Percentiles rank a stretch among this genome's conserved stretches.
Evolutionary conservation across 2,329 filamentous ascomycete species (phyloP).

Genomic region (Penicillium sp.): DNA sequence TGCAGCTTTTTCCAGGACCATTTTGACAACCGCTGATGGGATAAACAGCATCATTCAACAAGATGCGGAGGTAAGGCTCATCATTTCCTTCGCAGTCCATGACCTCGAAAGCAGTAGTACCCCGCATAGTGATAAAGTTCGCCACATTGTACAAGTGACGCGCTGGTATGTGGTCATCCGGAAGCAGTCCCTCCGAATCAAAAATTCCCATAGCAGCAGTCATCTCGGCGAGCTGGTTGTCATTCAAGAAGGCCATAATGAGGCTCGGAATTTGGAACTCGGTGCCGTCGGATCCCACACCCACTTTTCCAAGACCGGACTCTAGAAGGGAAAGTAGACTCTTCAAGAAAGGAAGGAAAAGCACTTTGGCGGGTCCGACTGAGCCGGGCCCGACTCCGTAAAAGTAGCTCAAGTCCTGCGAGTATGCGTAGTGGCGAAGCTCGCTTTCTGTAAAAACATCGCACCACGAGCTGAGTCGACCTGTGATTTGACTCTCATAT

Average conservation of each 20-base stretch:
- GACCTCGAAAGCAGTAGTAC: conserved; percentile 65
- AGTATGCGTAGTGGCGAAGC: conserved; percentile 65
- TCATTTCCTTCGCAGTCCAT: conserved; percentile 52
- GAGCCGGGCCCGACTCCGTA: conserved; percentile 63
- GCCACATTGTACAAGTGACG: conserved; percentile 57
- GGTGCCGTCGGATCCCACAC: conserved; percentile 35
- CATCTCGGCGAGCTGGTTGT: conserved; percentile 66
- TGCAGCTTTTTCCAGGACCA: conserved; percentile 59
- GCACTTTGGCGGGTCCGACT: conserved; percentile 48
- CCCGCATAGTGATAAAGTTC: conserved; percentile 63
- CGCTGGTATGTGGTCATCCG: conserved; percentile 49
- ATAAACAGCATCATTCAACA: conserved; percentile 65
- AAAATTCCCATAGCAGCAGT: conserved; percentile 62
- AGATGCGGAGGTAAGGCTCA: conserved; percentile 50
- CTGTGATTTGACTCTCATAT: conserved; percentile 69
- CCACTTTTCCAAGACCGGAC: conserved; percentile 53
- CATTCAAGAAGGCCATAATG: conserved; percentile 64
- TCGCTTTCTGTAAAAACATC: conserved; percentile 63
- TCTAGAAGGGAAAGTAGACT: conserved; percentile 56
- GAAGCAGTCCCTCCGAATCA: conserved; percentile 55
- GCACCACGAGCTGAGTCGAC: conserved; percentile 63
- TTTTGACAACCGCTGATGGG: conserved; percentile 57
- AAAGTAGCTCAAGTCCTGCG: conserved; percentile 68
- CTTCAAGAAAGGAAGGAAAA: conserved; percentile 64
- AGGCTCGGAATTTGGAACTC: conserved; percentile 55